Evolutionary conservation across 306 rosid genomes (phyloP).

Genomic region (Cicer yamashitae): DNA sequence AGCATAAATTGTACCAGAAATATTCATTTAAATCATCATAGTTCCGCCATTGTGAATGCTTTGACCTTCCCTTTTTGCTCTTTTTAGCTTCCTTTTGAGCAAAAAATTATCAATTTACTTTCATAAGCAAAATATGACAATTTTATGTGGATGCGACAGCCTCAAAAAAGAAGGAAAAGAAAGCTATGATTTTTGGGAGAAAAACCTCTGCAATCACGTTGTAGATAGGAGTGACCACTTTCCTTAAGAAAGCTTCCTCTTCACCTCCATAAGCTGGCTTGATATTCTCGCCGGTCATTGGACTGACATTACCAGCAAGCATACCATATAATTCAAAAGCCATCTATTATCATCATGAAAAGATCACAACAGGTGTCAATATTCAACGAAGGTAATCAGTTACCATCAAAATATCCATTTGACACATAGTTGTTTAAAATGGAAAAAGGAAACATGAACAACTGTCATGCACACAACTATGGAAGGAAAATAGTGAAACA

Average conservation of each 20-base stretch:
- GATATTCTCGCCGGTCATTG: conserved; percentile 97
- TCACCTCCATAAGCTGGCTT: conserved; percentile 99
- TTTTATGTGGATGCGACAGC: conserved; percentile 9
- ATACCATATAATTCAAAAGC: conserved; percentile 98
- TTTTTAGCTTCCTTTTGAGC: conserved; percentile 72
- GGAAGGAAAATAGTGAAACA: conserved; percentile 5
- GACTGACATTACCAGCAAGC: conserved; percentile 99
- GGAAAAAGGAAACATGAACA: conserved; percentile 9
- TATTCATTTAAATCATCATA: conserved; percentile 95
- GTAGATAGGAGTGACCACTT: conserved; percentile 96
- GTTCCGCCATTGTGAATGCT: conserved; percentile 98
- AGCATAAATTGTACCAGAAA: conserved; percentile 69
- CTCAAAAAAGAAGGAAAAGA: not conserved
- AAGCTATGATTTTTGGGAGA: conserved; percentile 7
- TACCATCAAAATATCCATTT: conserved; percentile 16
- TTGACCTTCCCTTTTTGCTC: conserved; percentile 87
- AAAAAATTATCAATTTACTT: conserved; percentile 40
- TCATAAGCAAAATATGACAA: conserved; percentile 36
- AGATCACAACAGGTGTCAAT: conserved; percentile 37
- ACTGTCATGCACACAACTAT: conserved; percentile 18
- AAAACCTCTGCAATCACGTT: conserved; percentile 83
- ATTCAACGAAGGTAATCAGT: conserved; percentile 1
- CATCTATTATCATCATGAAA: conserved; percentile 65
- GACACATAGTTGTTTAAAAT: not conserved
- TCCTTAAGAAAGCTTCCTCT: conserved; percentile 81